These are phyloP conservation scores for Trametes villosa DNA, from an alignment of 768 basidiomycete genomes.

Conservation along the genomic window DNA sequence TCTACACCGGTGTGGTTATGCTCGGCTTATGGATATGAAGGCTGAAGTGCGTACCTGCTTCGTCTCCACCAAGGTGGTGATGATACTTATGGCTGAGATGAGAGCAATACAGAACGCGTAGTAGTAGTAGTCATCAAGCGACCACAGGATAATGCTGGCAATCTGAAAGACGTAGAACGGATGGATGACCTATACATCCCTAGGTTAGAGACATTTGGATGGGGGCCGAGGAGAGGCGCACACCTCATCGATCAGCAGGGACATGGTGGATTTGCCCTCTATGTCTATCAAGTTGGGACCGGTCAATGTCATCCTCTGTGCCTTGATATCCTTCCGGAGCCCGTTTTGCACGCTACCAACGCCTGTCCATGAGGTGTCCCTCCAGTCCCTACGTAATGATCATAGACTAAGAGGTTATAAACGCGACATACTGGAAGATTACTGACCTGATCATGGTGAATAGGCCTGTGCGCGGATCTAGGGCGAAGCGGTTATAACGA, in stretches of 20 bases:
- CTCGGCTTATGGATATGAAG: not conserved
- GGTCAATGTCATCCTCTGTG: slow-evolving; percentile 76
- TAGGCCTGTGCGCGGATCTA: slow-evolving; percentile 82
- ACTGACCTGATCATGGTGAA: slow-evolving; percentile 82
- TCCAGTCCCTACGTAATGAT: slow-evolving; percentile 73
- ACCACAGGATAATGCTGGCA: slow-evolving; percentile 93
- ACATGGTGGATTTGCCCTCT: slow-evolving; percentile 77
- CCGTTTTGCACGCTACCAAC: slow-evolving; percentile 68
- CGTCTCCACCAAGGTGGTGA: slow-evolving; percentile 89
- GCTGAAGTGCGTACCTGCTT: slow-evolving; percentile 62
- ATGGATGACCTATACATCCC: slow-evolving; percentile 75
- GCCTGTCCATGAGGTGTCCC: slow-evolving; percentile 75
- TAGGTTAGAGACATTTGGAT: not conserved
- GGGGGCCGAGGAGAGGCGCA: not conserved
- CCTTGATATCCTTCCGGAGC: slow-evolving; percentile 52
- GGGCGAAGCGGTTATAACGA: slow-evolving; percentile 87
- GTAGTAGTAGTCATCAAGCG: slow-evolving; percentile 93
- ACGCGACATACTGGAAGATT: not conserved
- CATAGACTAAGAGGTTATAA: not conserved
- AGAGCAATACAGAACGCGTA: slow-evolving; percentile 97
- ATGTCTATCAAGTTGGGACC: slow-evolving; percentile 90
- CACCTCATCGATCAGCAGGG: slow-evolving; percentile 90
- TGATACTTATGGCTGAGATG: slow-evolving; percentile 84
- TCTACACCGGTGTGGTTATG: slow-evolving; percentile 50
- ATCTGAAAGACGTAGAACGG: slow-evolving; percentile 99